Evolutionary conservation across 345 rosid species (phyloP).

Genomic region (Psidium guajava): DNA sequence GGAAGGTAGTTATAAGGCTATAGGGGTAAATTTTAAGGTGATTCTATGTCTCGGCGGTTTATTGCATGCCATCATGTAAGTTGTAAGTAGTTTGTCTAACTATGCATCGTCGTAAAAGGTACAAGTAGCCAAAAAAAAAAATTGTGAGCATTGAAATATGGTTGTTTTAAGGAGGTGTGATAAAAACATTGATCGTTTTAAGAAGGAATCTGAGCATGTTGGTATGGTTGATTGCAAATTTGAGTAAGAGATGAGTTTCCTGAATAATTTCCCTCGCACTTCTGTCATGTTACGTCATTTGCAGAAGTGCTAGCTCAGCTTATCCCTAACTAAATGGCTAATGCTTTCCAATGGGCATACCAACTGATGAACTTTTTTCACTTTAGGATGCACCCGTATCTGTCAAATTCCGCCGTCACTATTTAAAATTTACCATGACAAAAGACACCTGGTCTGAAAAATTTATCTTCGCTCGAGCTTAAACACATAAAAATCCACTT

Average conservation of each 20-base stretch:
- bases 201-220: background rate
- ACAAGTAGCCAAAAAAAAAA: background rate
- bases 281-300: background rate
- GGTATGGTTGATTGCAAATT: background rate
- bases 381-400: background rate
- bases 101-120: background rate
- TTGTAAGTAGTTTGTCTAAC: background rate
- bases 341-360: background rate
- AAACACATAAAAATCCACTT: background rate
- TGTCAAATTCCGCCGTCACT: background rate
- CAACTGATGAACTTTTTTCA: background rate
- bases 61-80: background rate
- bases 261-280: background rate
- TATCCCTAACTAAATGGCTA: background rate
- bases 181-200: background rate
- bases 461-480: background rate
- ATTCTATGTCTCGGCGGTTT: too few relatives aligned
- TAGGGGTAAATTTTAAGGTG: background rate
- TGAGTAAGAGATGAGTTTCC: background rate
- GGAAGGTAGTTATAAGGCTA: background rate
- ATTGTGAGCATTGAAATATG: background rate
- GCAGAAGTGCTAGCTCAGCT: too few relatives aligned
- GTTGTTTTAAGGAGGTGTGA: background rate
- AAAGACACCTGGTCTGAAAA: background rate
- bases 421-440: background rate